These are phyloP conservation scores for Oryza rufipogon DNA, from an alignment of 176 grass and related monocot species.

Conservation along the genomic window DNA sequence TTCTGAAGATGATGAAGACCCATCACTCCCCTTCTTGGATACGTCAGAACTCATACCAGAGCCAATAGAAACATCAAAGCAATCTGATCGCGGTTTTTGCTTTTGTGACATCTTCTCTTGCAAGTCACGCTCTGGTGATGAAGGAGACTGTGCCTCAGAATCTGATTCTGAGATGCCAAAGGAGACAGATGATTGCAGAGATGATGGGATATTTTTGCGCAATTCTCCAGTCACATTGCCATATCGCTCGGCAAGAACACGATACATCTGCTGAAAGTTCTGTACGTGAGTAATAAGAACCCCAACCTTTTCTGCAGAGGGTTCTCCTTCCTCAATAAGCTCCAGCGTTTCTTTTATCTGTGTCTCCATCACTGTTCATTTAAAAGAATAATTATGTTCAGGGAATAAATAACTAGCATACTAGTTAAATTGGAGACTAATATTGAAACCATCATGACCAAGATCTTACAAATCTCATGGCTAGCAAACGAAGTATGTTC, in stretches of 20 bases:
- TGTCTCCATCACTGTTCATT: constrained; percentile 80
- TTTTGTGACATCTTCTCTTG: constrained; percentile 48
- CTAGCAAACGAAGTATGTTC: background rate
- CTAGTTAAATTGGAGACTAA: constrained; percentile 12
- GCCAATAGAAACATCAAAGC: constrained; percentile 53
- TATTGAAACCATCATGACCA: constrained; percentile 8
- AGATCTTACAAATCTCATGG: constrained; percentile 12
- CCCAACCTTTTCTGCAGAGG: constrained; percentile 77
- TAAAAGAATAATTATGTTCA: constrained; percentile 35
- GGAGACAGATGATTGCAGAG: constrained; percentile 63
- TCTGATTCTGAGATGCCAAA: constrained; percentile 57
- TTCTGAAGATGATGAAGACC: constrained; percentile 75
- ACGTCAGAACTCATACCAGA: constrained; percentile 58
- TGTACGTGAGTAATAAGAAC: constrained; percentile 65
- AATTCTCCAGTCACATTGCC: constrained; percentile 77
- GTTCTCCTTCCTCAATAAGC: constrained; percentile 68
- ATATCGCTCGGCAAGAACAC: constrained; percentile 71
- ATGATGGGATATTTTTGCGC: constrained; percentile 72
- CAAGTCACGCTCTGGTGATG: constrained; percentile 32
- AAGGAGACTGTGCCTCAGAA: constrained; percentile 63
- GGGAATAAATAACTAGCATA: constrained; percentile 17
- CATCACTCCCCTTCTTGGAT: constrained; percentile 67
- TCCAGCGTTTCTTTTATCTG: constrained; percentile 76
- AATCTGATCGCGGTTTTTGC: constrained; percentile 41
- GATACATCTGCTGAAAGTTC: constrained; percentile 73